Base-by-base conservation (phyloP, 257 asterid species). In the Capsicum rhomboideum region DNA sequence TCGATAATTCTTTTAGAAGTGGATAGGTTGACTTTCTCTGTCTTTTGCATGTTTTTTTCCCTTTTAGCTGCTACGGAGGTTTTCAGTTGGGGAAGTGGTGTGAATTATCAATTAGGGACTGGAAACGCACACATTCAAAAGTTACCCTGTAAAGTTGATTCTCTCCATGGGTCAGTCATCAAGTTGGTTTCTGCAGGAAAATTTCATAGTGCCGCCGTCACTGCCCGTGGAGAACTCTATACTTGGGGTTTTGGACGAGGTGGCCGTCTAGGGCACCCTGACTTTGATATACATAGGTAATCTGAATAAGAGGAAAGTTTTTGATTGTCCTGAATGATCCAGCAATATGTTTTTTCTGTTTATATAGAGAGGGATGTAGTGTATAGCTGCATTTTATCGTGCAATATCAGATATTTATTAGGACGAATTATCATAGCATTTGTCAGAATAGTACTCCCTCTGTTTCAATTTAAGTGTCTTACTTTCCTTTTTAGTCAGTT, bases 201-300 rank as follows among this genome's bases (percentile, higher is more conserved):
- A 91, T 97, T 95, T 90, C 99, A 97, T 84, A 97, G 99, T 85
- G 98, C 94, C 40, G 99, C 99, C 34, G 97, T 97, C 80, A 92
- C 88, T 88, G 92, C 91, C 50, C 79, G 87, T 55, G 98, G 99
- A 74, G 98, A 97, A 93, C 95, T 97, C 83, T 95, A 94, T 90
- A 93, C 97, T 18, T 97, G 98, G 99, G 99, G 99, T 10, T 97
- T 95, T 83, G 99, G 99, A 81, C 91, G 99, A 89, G 99, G 99
- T 59, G 98, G 99, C 85, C 98, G 99, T 71, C 96, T 96, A 82
- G 99, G 99, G 83, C 98, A 94, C 86, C 98, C 98, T 40, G 99
- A 94, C 56, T 93, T 96, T 81, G 98, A 96, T 86, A 96, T 97
- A 85, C 98, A 97, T 85, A 97, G 98, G 99, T 97, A 87, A 85